Conservation (phyloP, 2,329 filamentous ascomycete species). For the Penicillium sp. region DNA sequence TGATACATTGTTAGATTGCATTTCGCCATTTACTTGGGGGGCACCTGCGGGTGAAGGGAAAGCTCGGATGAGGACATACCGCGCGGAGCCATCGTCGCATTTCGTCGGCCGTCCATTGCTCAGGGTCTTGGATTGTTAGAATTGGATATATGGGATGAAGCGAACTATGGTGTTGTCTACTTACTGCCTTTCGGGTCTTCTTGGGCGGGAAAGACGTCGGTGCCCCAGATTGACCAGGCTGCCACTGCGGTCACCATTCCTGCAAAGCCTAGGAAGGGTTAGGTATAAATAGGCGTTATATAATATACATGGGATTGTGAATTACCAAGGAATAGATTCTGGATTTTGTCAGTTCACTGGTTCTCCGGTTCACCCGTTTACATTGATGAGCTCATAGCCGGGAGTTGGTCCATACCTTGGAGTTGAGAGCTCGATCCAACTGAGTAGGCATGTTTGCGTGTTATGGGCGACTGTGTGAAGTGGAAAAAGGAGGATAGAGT, state of each 20-base stretch:
- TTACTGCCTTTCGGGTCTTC: conserved; percentile 77
- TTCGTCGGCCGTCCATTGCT: conserved; percentile 78
- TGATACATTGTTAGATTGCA: conserved; percentile 4
- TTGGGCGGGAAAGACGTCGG: conserved; percentile 77
- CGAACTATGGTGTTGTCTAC: too few species aligned
- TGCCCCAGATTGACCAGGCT: conserved; percentile 82
- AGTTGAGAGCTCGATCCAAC: conserved; percentile 70
- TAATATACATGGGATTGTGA: conserved; percentile 10
- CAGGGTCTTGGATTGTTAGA: conserved; percentile 55
- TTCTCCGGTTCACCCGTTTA: conserved; percentile 10
- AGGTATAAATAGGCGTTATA: conserved; percentile 16
- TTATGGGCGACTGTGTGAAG: background rate
- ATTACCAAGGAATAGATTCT: conserved; percentile 73
- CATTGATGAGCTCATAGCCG: too few species aligned
- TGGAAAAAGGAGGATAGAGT: background rate
- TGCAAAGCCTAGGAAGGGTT: conserved; percentile 67
- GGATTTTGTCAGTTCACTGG: conserved; percentile 21
- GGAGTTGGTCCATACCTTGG: conserved; percentile 60
- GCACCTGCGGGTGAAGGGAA: too few species aligned
- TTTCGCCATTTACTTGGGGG: background rate
- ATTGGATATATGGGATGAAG: background rate
- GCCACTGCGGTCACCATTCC: conserved; percentile 81
- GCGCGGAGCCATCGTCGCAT: conserved; percentile 78
- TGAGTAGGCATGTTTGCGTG: conserved; percentile 65
- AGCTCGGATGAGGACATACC: conserved; percentile 61